These are phyloP conservation scores for Amanita exitialis DNA, from an alignment of 768 basidiomycete genomes.

Conservation along the genomic window DNA sequence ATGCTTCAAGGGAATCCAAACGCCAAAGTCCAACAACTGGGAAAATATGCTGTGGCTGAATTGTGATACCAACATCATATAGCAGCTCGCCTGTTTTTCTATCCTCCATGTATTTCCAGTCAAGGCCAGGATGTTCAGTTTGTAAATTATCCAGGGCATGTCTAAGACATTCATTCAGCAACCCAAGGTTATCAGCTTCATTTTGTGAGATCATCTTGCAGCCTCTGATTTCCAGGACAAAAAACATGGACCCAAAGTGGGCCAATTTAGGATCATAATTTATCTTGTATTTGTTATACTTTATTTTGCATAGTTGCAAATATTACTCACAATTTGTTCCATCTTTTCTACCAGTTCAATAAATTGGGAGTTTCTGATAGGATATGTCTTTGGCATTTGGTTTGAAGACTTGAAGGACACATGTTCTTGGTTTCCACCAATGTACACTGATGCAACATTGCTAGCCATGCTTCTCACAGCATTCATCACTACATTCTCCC, in stretches of 20 bases:
- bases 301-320: neutral
- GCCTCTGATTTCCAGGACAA: slow-evolving; percentile 12
- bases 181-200: neutral
- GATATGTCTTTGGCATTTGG: neutral
- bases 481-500: neutral
- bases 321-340: neutral
- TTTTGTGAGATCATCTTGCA: neutral
- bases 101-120: neutral
- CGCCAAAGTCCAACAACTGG: slow-evolving; percentile 11
- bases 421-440: neutral
- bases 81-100: neutral
- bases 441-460: neutral
- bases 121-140: neutral
- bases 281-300: neutral
- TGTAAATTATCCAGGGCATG: neutral
- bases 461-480: neutral
- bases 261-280: neutral
- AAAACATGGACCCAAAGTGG: slow-evolving; percentile 12
- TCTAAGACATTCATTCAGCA: too few relatives aligned
- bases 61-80: neutral
- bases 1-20: too few relatives aligned
- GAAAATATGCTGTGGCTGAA: neutral
- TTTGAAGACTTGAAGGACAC: too few relatives aligned
- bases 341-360: neutral
- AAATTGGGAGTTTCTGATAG: slow-evolving; percentile 3